Conservation (phyloP, 1,284 basidiomycete genomes). For the Golubevia pallescens region DNA sequence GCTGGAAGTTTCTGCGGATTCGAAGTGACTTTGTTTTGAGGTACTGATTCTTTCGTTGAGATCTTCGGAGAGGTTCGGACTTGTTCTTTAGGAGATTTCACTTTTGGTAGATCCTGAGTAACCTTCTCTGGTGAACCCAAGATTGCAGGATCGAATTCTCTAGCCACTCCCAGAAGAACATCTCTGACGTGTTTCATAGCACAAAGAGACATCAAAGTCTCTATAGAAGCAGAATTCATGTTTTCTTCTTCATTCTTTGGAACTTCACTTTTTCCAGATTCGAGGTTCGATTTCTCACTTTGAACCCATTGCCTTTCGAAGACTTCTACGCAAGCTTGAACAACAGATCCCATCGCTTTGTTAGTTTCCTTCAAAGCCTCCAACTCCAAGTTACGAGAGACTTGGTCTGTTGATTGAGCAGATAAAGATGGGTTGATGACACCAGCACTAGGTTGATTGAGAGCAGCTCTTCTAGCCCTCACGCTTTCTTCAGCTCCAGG, state of each 20-base stretch:
- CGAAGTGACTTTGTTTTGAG: no score
- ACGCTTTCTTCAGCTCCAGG: not conserved
- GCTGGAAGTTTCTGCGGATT: no score
- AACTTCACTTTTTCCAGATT: constrained; percentile 9
- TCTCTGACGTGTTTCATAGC: constrained; percentile 49
- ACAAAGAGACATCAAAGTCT: constrained; percentile 38
- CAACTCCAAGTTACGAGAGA: constrained; percentile 2
- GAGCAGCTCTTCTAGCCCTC: not conserved
- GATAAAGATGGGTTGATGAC: no score
- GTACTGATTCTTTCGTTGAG: no score
- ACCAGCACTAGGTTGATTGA: not conserved
- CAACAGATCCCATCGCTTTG: constrained; percentile 28
- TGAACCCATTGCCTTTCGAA: constrained; percentile 27
- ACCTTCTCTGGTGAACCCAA: not conserved
- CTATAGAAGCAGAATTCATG: constrained; percentile 8
- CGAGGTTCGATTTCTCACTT: not conserved
- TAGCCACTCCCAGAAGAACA: constrained; percentile 31
- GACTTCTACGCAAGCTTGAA: constrained; percentile 26
- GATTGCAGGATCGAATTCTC: constrained; percentile 37
- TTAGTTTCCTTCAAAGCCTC: constrained; percentile 24
- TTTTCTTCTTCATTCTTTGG: constrained; percentile 2
- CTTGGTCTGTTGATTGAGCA: no score
- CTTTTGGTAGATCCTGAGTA: no score
- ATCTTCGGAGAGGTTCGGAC: no score
- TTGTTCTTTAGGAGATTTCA: no score